These are phyloP conservation scores for Mytilinidion resinicola DNA, from an alignment of 495 filamentous ascomycete species.

Conservation along the genomic window DNA sequence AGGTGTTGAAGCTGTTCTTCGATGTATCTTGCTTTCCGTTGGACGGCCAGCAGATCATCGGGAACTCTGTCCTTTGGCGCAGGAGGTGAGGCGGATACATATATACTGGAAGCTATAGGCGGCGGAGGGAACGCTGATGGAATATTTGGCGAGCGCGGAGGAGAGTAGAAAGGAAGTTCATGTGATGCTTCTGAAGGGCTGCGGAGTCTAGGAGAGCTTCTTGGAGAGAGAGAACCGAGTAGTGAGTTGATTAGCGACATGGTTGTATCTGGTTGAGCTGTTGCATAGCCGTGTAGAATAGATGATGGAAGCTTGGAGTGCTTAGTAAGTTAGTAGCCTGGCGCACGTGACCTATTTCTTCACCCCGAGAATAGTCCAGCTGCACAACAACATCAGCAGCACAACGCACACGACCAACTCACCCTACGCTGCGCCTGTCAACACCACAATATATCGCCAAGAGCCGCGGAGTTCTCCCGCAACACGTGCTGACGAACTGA, in stretches of 20 bases:
- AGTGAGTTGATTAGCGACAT: conserved; percentile 1
- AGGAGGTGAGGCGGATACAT: conserved; percentile 3
- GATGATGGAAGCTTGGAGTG: too few relatives aligned
- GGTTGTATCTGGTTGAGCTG: not conserved
- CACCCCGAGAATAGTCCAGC: too few relatives aligned
- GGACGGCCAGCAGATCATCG: conserved; percentile 36
- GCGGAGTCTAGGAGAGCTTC: not conserved
- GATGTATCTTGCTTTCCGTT: conserved; percentile 53
- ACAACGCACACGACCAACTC: too few relatives aligned
- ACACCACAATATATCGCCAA: too few relatives aligned
- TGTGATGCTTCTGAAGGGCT: not conserved
- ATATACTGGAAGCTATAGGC: conserved; percentile 24
- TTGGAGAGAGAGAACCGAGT: not conserved
- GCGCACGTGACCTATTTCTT: too few relatives aligned
- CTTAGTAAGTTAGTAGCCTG: too few relatives aligned
- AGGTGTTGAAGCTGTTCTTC: conserved; percentile 71
- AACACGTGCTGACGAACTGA: too few relatives aligned
- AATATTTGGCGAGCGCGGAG: not conserved
- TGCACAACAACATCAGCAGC: too few relatives aligned
- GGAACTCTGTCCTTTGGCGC: conserved; percentile 15
- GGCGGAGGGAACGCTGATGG: conserved; percentile 12
- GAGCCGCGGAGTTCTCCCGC: too few relatives aligned
- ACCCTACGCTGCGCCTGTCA: too few relatives aligned
- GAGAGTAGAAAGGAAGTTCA: not conserved
- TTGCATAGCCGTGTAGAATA: too few relatives aligned